Evolutionary conservation across 2,329 filamentous ascomycete species (phyloP).

Genomic region (Microdochium bolleyi): DNA sequence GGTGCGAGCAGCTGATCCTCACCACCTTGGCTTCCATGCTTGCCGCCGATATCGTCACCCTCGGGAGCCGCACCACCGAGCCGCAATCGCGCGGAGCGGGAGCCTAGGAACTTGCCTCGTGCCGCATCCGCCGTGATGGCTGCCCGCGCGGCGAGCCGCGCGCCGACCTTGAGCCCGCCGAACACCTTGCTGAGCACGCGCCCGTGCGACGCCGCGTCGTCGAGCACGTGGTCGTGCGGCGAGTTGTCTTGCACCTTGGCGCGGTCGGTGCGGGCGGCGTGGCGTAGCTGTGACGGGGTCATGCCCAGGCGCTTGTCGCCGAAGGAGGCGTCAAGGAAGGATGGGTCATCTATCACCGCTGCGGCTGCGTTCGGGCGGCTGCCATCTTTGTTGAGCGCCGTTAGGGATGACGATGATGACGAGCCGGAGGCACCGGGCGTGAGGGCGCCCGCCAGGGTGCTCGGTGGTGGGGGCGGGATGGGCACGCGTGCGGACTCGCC

Average conservation of each 20-base stretch:
- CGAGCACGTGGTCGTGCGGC: background rate
- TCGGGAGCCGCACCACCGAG: background rate
- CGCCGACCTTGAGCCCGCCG: conserved; percentile 3
- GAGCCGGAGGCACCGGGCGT: background rate
- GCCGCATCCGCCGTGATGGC: conserved; percentile 2
- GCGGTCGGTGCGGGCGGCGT: background rate
- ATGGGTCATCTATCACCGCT: background rate
- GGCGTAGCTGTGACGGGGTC: conserved; percentile 1
- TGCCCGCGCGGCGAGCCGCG: conserved; percentile 2
- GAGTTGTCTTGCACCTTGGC: background rate
- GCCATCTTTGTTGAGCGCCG: too few relatives aligned
- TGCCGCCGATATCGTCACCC: too few relatives aligned
- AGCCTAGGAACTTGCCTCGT: conserved; percentile 2
- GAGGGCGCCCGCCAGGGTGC: background rate
- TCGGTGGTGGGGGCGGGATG: conserved; percentile 33
- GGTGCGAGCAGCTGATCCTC: background rate
- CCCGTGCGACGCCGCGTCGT: background rate
- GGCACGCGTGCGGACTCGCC: conserved; percentile 62
- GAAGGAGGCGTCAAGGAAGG: background rate
- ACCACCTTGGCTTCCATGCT: background rate
- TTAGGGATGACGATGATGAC: background rate
- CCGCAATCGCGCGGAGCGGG: background rate
- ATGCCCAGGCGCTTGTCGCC: conserved; percentile 3
- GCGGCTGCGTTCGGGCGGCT: background rate
- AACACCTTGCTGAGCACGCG: background rate